Evolutionary conservation across 2,329 filamentous ascomycete genomes (phyloP), one percentile per base, ranked within the genome.

Genomic region (Colletotrichum gloeosporioides): DNA sequence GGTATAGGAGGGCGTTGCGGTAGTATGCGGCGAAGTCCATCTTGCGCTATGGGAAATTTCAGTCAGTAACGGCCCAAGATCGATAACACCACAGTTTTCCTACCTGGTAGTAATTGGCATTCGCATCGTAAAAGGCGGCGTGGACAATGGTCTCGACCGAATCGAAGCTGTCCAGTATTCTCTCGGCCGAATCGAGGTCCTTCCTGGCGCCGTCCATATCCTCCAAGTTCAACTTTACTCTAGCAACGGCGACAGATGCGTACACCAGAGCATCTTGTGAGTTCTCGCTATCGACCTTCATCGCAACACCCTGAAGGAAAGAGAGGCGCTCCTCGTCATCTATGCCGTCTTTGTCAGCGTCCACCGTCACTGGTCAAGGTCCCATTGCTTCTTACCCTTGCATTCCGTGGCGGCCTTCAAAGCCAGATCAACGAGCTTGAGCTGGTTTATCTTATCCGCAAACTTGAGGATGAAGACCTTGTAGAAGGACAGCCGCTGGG

Each of bases 371-470:
- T 44, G 31, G 15, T n/a, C 22, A 27, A 34, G n/a, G 62, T 64
- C 62, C 16, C 34, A 39, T 15, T 10, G 34, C 18, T 12, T 77
- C 85, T 68, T 85, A 96, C 95, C 93, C 88, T 91, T 90, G 86
- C 95, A 98, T 88, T 98, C 93, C 82, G 93, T 92, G 69, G 96
- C 95, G 62, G 97, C 95, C 86, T 94, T 95, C 83, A 99, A 88
- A 18, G 96, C 97, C 79, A 99, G 89, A 79, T 95, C 94, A 79
- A 99, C 97, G 80, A 99, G 93, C 90, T 98, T 98, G 78, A 99
- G 90, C 89, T 99, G 96, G 88, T 99, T 99, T 90, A 99, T 98
- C 90, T 98, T 98, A 85, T 98, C 96, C 79, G 96, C 95, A 84
- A 99, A 99, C 86, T 94, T 97, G 85, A 96, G 92, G 86, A 99